phyloP scores from a whole-genome alignment of 345 rosid species.

The Lepidium africanum region DNA sequence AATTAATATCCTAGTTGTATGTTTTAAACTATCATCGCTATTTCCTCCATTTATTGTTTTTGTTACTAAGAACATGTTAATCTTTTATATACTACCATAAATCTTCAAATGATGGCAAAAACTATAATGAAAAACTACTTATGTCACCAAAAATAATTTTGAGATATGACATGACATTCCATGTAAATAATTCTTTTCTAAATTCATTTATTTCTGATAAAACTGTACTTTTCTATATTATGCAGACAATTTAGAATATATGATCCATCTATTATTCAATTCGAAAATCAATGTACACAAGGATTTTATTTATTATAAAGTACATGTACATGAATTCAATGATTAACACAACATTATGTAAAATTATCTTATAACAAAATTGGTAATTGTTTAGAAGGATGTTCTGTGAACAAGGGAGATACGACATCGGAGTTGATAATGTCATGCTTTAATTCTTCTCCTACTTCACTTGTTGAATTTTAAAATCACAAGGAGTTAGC shows the following conservation, averaged over 20 bases:
- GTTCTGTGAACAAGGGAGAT: conserved; percentile 29
- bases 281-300: background rate
- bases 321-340: background rate
- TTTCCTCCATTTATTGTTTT: too few species aligned
- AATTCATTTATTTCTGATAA: background rate
- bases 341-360: conserved; percentile 4
- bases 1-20: too few species aligned
- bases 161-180: too few species aligned
- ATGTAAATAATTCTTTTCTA: too few species aligned
- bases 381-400: conserved; percentile 21
- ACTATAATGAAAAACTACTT: too few species aligned
- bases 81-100: too few species aligned
- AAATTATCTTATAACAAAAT: background rate
- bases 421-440: conserved; percentile 31
- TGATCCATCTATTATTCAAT: background rate
- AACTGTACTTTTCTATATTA: background rate
- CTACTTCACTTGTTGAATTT: conserved; percentile 25
- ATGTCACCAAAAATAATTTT: too few species aligned
- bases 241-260: background rate
- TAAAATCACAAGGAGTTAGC: conserved; percentile 1
- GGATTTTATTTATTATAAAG: background rate
- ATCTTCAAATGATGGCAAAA: too few species aligned
- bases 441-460: conserved; percentile 31
- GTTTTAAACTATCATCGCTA: too few species aligned
- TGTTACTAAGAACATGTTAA: too few species aligned